Evolutionary conservation across 139 green algal species (phyloP), one percentile per base, ranked within the genome.

Genomic region (Mesotaenium endlicherianum): DNA sequence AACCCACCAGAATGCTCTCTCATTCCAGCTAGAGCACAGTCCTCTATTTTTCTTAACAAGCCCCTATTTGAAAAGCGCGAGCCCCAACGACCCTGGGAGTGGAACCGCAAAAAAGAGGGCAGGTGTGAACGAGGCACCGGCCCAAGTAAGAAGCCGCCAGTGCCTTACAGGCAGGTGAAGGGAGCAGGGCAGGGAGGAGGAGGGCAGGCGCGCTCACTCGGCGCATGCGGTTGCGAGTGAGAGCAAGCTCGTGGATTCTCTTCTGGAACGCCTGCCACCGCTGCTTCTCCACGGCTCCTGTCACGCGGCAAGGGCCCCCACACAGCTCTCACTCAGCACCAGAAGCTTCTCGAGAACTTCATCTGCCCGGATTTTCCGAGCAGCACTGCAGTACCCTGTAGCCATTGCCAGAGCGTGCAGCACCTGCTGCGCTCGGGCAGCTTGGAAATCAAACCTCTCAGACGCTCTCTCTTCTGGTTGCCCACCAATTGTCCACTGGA

Each of bases 261-360:
- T 49, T 30, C 78, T 89, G 81, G 76, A 89, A 88, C 53, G 70
- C 38, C 26, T 81, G 67, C 72, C 80, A 85, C 43, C 67, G 5
- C n/a, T 76, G n/a, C 39, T 4, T 60, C 42, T 85, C 82, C 39
- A 74, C 49, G 20, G 75, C 30, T 26, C 40, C 75, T 82, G 75
- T 45, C 16, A 40, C 8, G 38, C 20, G 1, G 53, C 53, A 64
- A 64, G 20, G 26, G 53, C 20, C 20, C 20, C 53, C 20, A 64
- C 20, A 64, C 53, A 64, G 26, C 26, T 64, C 26, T 64, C 20
- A 34, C 20, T 64, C 20, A 34, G 20, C 26, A 26, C 20, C 20
- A 64, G 26, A 64, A 64, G 26, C 53, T 20, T 20, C 20, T 34
- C 53, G 26, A 64, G 20, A 64, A 64, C 20, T 64, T 64, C 20